These are phyloP conservation scores for Trichoderma pleuroti DNA, from an alignment of 2,329 filamentous ascomycete genomes.

Conservation along the genomic window DNA sequence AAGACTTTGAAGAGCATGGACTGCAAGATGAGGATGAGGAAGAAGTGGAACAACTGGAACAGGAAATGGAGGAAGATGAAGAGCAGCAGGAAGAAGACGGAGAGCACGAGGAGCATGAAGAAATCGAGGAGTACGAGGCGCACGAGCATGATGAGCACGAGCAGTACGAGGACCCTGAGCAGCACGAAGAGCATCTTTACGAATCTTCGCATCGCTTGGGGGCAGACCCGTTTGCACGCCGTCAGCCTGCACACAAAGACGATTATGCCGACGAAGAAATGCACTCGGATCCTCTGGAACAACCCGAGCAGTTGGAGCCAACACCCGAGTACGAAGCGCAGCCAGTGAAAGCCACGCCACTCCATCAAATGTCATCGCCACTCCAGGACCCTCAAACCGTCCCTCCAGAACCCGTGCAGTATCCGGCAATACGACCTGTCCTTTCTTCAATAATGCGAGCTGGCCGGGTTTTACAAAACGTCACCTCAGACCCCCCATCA, in stretches of 20 bases:
- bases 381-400: slow-evolving; percentile 34
- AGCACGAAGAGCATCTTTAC: background rate
- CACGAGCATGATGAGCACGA: slow-evolving; percentile 19
- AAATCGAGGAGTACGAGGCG: slow-evolving; percentile 8
- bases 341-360: slow-evolving; percentile 33
- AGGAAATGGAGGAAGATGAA: background rate
- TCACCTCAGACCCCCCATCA: slow-evolving; percentile 57
- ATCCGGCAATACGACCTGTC: slow-evolving; percentile 39
- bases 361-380: slow-evolving; percentile 39
- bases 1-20: background rate
- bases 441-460: slow-evolving; percentile 58
- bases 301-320: slow-evolving; percentile 14
- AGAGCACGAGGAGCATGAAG: background rate
- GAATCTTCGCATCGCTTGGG: background rate
- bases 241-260: background rate
- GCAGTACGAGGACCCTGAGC: slow-evolving; percentile 17
- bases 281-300: slow-evolving; percentile 15
- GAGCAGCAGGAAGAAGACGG: background rate
- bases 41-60: background rate
- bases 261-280: slow-evolving; percentile 20
- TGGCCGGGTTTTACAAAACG: slow-evolving; percentile 53
- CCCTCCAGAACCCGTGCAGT: slow-evolving; percentile 28
- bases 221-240: background rate
- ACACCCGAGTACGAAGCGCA: slow-evolving; percentile 17
- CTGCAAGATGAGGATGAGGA: background rate